phyloP scores from a whole-genome alignment of 352 stramenopile species.

The Pilasporangium apinafurcum region DNA sequence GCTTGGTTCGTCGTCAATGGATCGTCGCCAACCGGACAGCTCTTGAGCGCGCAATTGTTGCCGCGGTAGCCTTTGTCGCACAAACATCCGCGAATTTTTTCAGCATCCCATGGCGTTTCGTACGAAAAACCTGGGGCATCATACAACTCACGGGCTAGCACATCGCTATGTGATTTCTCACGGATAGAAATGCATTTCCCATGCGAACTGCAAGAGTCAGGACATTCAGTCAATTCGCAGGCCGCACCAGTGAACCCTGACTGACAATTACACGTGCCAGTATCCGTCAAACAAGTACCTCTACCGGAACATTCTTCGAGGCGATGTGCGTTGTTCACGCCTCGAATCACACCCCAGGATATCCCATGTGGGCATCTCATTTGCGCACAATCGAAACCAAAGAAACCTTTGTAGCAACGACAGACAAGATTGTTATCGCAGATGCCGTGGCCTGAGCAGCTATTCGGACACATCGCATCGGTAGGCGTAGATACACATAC shows the following conservation, averaged over 20 bases:
- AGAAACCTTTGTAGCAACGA: constrained; percentile 42
- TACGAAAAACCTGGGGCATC: constrained; percentile 32
- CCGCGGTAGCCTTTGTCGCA: constrained; percentile 63
- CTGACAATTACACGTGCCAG: constrained; percentile 78
- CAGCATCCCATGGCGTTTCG: constrained; percentile 59
- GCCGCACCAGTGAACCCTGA: constrained; percentile 66
- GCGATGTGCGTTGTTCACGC: constrained; percentile 35
- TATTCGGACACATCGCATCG: constrained; percentile 40
- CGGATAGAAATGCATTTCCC: constrained; percentile 73
- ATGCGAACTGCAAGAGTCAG: constrained; percentile 33
- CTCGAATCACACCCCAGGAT: constrained; percentile 45
- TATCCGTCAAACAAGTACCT: constrained; percentile 62
- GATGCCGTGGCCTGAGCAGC: constrained; percentile 45
- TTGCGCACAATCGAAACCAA: constrained; percentile 62
- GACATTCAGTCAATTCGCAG: constrained; percentile 54
- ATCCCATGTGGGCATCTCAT: constrained; percentile 36
- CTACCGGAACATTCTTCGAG: constrained; percentile 45
- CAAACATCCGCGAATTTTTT: constrained; percentile 68
- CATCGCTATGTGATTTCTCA: constrained; percentile 39
- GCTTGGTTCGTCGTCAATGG: constrained; percentile 46
- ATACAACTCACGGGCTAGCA: constrained; percentile 47
- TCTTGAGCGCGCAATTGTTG: constrained; percentile 47
- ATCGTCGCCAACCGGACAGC: constrained; percentile 64
- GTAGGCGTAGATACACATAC: neutral
- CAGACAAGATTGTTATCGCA: constrained; percentile 58